Base-by-base conservation (phyloP, 139 green algal genomes). In the Volvox reticuliferus region DNA sequence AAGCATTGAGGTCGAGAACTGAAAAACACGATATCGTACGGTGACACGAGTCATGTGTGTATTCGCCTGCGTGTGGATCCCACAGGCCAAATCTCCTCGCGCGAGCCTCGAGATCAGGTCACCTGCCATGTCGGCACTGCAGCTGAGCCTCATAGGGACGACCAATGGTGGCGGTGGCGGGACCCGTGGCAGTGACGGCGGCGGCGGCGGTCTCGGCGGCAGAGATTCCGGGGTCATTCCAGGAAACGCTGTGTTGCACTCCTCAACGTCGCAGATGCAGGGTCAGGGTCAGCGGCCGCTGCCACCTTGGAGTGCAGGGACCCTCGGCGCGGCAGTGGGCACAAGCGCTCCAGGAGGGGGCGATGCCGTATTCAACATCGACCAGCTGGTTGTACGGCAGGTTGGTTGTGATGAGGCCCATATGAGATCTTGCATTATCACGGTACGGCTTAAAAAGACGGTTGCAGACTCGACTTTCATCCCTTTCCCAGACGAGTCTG, bases 1-100 rank as follows among this genome's bases (percentile, higher is more conserved):
- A n/a, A n/a, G n/a, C n/a, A n/a, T n/a, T n/a, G n/a, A 55, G 9
- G 9, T 5, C 9, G 44, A 55, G 9, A 5, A 55, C 5, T 55
- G 44, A 55, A 55, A 55, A 55, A 9, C 9, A 55, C 44, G 44
- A 55, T 55, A 9, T 55, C 44, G 9, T 55, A 14, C 44, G 44
- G 44, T 55, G 9, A 55, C 44, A 55, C 9, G 44, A 55, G 44
- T 14, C 20, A 36, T 30, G n/a, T 20, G 32, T 32, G n/a, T 36
- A 36, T 30, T 36, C 28, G 6, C 14, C 16, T 12, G n/a, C 71
- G n/a, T 79, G 28, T 30, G 71, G 19, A 33, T 30, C 71, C 18
- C n/a, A 35, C 75, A 81, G 75, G 75, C 75, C 75, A 81, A 81
- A 12, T 81, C 75, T 24, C 75, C 75, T 55, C 75, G 75, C 32